Conservation (phyloP, 768 basidiomycete genomes). For the Mycena pura region DNA sequence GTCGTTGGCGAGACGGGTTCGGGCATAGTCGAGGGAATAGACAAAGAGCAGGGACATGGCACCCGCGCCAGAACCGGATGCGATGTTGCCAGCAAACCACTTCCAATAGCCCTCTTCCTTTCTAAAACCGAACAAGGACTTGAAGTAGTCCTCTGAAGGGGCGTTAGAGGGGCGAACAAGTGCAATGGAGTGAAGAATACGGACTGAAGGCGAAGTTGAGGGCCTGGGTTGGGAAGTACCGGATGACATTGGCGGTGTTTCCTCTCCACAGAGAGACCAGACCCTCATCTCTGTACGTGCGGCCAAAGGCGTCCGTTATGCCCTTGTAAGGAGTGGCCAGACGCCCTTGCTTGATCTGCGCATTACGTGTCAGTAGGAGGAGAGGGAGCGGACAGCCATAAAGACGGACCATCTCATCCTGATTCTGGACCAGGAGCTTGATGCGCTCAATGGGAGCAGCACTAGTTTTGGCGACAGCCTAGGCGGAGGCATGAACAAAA, state of each 20-base stretch:
- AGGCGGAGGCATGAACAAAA: slow-evolving; percentile 32
- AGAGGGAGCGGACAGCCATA: slow-evolving; percentile 6
- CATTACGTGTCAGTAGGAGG: slow-evolving; percentile 44
- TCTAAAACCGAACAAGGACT: slow-evolving; percentile 98
- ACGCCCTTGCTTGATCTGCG: slow-evolving; percentile 98
- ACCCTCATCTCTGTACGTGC: slow-evolving; percentile 96
- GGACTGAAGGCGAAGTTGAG: slow-evolving; percentile 99
- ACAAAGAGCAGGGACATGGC: slow-evolving; percentile 98
- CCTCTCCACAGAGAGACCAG: slow-evolving; percentile 96
- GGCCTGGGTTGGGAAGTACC: slow-evolving; percentile 99
- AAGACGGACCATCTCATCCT: slow-evolving; percentile 96
- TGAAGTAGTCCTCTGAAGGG: slow-evolving; percentile 91
- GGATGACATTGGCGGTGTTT: slow-evolving; percentile 99
- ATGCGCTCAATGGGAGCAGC: slow-evolving; percentile 99
- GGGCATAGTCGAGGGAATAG: slow-evolving; percentile 99
- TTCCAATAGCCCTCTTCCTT: slow-evolving; percentile 97
- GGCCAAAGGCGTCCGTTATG: slow-evolving; percentile 86
- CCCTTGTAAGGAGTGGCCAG: slow-evolving; percentile 97
- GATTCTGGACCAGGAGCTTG: slow-evolving; percentile 98
- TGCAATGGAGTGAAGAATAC: slow-evolving; percentile 40
- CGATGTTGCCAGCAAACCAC: slow-evolving; percentile 98
- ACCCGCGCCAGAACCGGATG: slow-evolving; percentile 99
- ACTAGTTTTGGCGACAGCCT: slow-evolving; percentile 99
- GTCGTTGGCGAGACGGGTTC: slow-evolving; percentile 98
- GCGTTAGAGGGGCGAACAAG: slow-evolving; percentile 8